Base-by-base conservation (phyloP, 2,329 filamentous ascomycete species). In the Fusarium dimerum region DNA sequence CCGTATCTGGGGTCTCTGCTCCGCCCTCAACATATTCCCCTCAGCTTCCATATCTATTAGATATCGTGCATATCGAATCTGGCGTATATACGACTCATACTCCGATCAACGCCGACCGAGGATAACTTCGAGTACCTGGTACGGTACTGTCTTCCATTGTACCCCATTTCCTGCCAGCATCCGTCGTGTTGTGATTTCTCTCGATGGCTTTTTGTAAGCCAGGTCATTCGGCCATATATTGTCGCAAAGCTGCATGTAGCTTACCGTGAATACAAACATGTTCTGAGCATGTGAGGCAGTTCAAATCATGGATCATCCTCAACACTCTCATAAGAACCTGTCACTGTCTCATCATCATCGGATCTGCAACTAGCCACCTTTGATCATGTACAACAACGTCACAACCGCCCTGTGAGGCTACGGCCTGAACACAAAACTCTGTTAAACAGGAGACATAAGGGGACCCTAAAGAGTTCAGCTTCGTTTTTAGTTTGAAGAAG, bases 71-170 rank as follows among this genome's bases (percentile, higher is more conserved):
- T 26, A 7, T 26, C 7, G 20, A 26, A 26, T 7, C 20, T 26
- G n/a, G 34, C 57, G 61, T 54, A 64, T 50, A 60, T 64, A 61
- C 56, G 57, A 64, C 47, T 43, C 18, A 40, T 43, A 20, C 26
- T 45, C 55, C 51, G 56, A 56, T 48, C 38, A 36, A 1, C 36
- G 56, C 62, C 56, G 59, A 63, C 50, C 57, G 56, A 59, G 57
- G 57, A 45, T 59, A 45, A 42, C 13, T 8, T 26, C 20, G 7
- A 26, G 20, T 26, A 26, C 20, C 20, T 13, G 12, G 9, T 6
- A 11, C 15, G 12, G 9, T 6, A 11, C 20, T 18, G 16, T 36
- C 32, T 30, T 43, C 20, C 20, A 26, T 5, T 26, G 20, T 26
- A 26, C 20, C 20, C 5, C 5, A 26, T 26, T 26, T 26, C 20